These are phyloP conservation scores for Conticribra guillardii DNA, from an alignment of 108 stramenopile genomes.

Conservation along the genomic window DNA sequence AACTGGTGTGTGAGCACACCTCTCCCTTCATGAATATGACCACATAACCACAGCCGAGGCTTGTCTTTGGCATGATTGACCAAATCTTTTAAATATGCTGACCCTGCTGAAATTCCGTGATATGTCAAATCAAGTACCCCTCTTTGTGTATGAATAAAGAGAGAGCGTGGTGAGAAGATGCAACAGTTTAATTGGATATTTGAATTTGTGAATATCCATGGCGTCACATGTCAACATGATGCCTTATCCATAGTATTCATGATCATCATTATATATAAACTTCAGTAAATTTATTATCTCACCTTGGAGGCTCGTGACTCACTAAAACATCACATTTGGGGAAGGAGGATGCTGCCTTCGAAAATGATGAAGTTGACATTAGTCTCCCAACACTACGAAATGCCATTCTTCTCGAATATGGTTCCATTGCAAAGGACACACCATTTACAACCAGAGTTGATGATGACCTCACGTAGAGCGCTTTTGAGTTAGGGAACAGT, in stretches of 20 bases:
- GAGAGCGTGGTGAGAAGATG: no score
- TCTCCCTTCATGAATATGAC: constrained; percentile 80
- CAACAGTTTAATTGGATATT: no score
- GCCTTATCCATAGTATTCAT: no score
- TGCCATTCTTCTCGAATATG: constrained; percentile 44
- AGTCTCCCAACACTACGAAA: constrained; percentile 36
- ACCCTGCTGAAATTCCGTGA: constrained; percentile 63
- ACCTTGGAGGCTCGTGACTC: constrained; percentile 70
- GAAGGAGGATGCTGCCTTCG: background rate
- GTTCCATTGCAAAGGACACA: constrained; percentile 53
- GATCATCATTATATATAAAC: no score
- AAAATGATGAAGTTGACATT: constrained; percentile 2
- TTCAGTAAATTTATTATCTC: no score
- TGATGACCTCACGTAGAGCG: constrained; percentile 58
- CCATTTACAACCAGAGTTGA: constrained; percentile 45
- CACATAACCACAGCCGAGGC: constrained; percentile 70
- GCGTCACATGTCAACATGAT: no score
- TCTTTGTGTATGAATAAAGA: no score
- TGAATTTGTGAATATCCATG: no score
- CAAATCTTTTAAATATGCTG: constrained; percentile 46
- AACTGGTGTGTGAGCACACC: constrained; percentile 42
- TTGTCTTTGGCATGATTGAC: constrained; percentile 44
- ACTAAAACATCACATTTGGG: constrained; percentile 67
- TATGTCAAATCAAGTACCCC: constrained; percentile 63
- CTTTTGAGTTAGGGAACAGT: constrained; percentile 53